phyloP scores from a whole-genome alignment of 2,329 filamentous ascomycete species.

The Hypoxylon sp. region DNA sequence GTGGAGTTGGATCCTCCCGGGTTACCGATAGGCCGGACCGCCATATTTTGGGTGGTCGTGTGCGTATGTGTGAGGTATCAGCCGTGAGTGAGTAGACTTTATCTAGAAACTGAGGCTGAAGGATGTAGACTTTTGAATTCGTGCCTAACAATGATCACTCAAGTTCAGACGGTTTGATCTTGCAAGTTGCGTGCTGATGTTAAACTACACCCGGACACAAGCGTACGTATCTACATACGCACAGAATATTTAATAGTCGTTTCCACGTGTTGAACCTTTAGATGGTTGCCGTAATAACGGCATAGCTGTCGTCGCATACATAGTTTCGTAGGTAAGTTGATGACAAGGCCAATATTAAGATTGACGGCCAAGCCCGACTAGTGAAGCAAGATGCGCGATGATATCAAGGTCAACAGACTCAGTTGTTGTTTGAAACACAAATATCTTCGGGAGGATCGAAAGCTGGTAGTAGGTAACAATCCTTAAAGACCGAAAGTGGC shows the following conservation, averaged over 20 bases:
- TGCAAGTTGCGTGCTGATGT: no score
- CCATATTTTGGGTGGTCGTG: constrained; percentile 6
- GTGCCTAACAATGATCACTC: constrained; percentile 1
- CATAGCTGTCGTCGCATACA: no score
- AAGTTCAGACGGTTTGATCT: not conserved
- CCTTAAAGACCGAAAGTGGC: constrained; percentile 8
- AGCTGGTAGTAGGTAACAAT: constrained; percentile 8
- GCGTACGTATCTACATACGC: no score
- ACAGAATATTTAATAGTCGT: no score
- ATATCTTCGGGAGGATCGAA: constrained; percentile 16
- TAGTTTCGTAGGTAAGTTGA: no score
- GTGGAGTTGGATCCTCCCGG: constrained; percentile 22
- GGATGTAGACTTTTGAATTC: constrained; percentile 8
- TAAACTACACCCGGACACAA: no score
- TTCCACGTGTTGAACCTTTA: no score
- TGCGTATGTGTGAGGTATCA: constrained; percentile 22
- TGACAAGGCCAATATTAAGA: no score
- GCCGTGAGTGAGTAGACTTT: constrained; percentile 22
- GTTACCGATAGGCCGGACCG: constrained; percentile 32
- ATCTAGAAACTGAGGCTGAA: constrained; percentile 30
- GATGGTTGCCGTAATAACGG: no score
- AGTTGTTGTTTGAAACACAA: constrained; percentile 18
- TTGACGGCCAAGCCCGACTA: no score
- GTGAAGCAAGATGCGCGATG: no score
- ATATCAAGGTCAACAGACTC: no score